phyloP scores from a whole-genome alignment of 768 basidiomycete genomes.

The Amyloporia xantha region DNA sequence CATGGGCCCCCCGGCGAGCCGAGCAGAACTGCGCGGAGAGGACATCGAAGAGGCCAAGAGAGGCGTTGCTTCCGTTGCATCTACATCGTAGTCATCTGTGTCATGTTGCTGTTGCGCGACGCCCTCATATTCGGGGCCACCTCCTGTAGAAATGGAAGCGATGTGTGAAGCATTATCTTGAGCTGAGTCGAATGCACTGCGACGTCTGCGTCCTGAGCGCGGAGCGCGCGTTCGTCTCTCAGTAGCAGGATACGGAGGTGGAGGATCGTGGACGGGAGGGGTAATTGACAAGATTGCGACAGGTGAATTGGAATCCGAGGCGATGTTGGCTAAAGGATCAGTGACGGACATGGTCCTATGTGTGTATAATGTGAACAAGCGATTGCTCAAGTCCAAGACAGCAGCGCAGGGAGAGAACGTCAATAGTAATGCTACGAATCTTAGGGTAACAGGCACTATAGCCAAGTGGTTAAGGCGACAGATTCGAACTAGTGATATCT shows the following conservation, averaged over 20 bases:
- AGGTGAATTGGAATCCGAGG: slow-evolving; percentile 2
- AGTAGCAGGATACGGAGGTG: slow-evolving; percentile 61
- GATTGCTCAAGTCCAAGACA: no score
- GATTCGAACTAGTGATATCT: no score
- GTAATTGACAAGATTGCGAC: slow-evolving; percentile 12
- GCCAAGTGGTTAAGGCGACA: no score
- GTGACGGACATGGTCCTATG: slow-evolving; percentile 3
- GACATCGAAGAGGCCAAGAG: slow-evolving; percentile 26
- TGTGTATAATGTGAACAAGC: no score
- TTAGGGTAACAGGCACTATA: no score
- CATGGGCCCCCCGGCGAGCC: slow-evolving; percentile 11
- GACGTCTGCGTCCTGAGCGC: slow-evolving; percentile 25
- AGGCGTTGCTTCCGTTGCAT: slow-evolving; percentile 43
- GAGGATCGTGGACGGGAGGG: slow-evolving; percentile 53
- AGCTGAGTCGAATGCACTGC: slow-evolving; percentile 23
- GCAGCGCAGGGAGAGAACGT: no score
- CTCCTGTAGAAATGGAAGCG: slow-evolving; percentile 26
- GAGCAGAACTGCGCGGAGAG: slow-evolving; percentile 12
- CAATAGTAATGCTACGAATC: no score
- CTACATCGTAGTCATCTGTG: slow-evolving; percentile 15
- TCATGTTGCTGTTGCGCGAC: slow-evolving; percentile 16
- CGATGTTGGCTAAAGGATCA: slow-evolving; percentile 1
- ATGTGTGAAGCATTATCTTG: slow-evolving; percentile 25
- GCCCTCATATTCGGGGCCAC: slow-evolving; percentile 24
- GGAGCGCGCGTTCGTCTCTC: slow-evolving; percentile 35